Evolutionary conservation across 192 early-diverging fungal species (phyloP), one percentile per base, ranked within the genome.

Genomic region (Diversispora eburnea): DNA sequence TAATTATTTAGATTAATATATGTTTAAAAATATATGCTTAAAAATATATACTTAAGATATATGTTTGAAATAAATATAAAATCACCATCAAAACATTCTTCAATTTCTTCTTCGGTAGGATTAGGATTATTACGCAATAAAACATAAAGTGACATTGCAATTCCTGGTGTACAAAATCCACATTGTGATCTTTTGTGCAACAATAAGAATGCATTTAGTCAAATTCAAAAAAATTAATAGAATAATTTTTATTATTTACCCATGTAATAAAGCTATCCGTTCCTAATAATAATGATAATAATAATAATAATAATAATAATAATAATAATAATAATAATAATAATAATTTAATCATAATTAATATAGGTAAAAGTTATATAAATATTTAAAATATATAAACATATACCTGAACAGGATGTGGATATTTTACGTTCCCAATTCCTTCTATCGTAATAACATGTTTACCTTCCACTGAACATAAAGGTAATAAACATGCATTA

Each of bases 131-230:
- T 93, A 62, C 88, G 82, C 64, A 93, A 80, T 52, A 92, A 78
- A 15, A 89, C 84, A 78, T 94, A 95, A 48, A 94, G 84, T 19
- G 90, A 92, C 93, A 94, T 94, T 75, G 89, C 93, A 48, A 95
- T 93, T 20, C 94, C 94, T 3, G 94, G 93, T 3, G 94, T 95
- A 70, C 94, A 95, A 84, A 94, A 94, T 47, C 94, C 94, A 77
- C 94, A 95, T 80, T 95, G 94, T 41, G 89, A 91, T 46, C 81
- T 82, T 15, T 12, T 17, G 45, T n/a, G 19, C 12, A 17, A 19
- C 9, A 45, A 63, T 17, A 4, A 42, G 61, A 45, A 46, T 45
- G 4, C 17, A n/a, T 17, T 45, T 6, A 39, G 0, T 25, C 6
- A 22, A 22, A 6, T n/a, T 41, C 49, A 33, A 20, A 48, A 39